These are phyloP conservation scores for Capronia epimyces DNA, from an alignment of 2,329 filamentous ascomycete genomes.

Conservation along the genomic window DNA sequence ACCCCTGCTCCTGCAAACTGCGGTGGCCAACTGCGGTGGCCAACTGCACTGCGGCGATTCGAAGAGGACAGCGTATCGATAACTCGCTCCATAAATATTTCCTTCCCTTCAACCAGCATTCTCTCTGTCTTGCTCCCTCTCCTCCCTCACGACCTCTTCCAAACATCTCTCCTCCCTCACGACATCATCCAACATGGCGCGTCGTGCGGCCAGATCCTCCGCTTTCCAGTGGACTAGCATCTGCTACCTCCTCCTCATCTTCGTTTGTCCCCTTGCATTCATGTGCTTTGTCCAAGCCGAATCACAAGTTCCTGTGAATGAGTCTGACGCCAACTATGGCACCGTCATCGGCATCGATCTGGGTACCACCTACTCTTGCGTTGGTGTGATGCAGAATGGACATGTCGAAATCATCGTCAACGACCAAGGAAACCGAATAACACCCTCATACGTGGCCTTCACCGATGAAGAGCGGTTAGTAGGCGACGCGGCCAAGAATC, in stretches of 20 bases:
- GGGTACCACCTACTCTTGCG: slow-evolving; percentile 80
- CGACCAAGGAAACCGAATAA: slow-evolving; percentile 95
- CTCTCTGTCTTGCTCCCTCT: slow-evolving; percentile 4
- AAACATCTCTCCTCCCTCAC: background rate
- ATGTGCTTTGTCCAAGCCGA: slow-evolving; percentile 69
- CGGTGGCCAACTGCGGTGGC: no score
- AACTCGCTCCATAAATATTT: slow-evolving; percentile 23
- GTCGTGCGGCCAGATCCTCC: slow-evolving; percentile 21
- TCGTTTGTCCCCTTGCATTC: slow-evolving; percentile 78
- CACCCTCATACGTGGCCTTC: slow-evolving; percentile 90
- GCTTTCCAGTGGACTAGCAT: slow-evolving; percentile 75
- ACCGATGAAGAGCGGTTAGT: slow-evolving; percentile 96
- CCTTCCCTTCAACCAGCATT: slow-evolving; percentile 7
- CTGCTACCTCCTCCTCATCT: slow-evolving; percentile 85
- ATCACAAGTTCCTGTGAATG: slow-evolving; percentile 59
- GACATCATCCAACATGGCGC: slow-evolving; percentile 25
- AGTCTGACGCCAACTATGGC: slow-evolving; percentile 60
- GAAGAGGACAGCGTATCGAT: slow-evolving; percentile 25
- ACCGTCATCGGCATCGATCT: slow-evolving; percentile 95
- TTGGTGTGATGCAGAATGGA: slow-evolving; percentile 92
- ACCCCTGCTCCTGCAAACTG: no score
- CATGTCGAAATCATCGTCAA: slow-evolving; percentile 95
- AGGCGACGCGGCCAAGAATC: slow-evolving; percentile 96
- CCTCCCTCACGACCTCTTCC: slow-evolving; percentile 5
- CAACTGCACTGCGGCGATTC: background rate